These are phyloP conservation scores for Copromyces sp. DNA, from an alignment of 495 filamentous ascomycete species.

Conservation along the genomic window DNA sequence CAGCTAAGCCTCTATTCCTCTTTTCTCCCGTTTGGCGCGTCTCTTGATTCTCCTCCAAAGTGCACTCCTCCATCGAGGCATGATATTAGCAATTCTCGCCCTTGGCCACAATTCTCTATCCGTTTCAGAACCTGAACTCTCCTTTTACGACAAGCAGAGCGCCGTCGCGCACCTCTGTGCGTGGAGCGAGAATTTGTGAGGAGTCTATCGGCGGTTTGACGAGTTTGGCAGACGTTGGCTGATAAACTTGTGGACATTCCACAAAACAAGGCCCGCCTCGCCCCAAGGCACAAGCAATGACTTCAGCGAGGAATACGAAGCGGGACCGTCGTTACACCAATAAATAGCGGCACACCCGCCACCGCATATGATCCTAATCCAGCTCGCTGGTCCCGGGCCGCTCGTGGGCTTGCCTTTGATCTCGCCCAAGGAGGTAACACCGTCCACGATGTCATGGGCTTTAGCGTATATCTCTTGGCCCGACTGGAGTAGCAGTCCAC, in stretches of 20 bases:
- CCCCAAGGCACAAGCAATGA: neutral
- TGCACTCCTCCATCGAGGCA: neutral
- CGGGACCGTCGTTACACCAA: neutral
- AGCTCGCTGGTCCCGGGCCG: neutral
- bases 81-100: no score
- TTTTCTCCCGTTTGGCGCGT: neutral
- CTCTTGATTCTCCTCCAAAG: neutral
- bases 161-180: neutral
- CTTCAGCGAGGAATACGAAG: no score
- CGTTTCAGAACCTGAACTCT: no score
- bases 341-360: neutral
- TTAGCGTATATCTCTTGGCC: neutral
- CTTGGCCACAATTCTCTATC: no score
- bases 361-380: neutral
- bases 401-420: neutral
- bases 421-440: neutral
- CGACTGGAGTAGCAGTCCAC: neutral
- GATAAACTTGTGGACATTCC: neutral
- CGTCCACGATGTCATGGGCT: fast-evolving
- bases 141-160: neutral
- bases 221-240: neutral
- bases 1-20: neutral
- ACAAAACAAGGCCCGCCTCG: neutral
- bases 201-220: neutral
- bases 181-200: neutral